phyloP scores from a whole-genome alignment of 2,329 filamentous ascomycete species.

The Penicillium hesseltinei region DNA sequence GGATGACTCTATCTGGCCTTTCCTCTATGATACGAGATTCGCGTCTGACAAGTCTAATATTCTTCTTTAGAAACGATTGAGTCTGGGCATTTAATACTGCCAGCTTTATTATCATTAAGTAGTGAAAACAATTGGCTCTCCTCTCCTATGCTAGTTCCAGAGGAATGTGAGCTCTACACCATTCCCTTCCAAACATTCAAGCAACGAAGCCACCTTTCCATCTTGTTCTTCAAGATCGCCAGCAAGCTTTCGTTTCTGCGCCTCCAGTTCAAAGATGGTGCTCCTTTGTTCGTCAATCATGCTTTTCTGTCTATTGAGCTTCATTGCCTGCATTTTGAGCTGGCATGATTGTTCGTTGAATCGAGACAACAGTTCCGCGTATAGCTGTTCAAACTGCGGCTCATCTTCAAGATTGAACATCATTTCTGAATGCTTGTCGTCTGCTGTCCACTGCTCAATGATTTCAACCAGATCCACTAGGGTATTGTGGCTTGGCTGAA shows the following conservation, averaged over 20 bases:
- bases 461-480: neutral
- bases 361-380: neutral
- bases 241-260: neutral
- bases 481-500: neutral
- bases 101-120: neutral
- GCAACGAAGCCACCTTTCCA: neutral
- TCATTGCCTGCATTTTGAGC: neutral
- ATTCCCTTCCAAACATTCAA: neutral
- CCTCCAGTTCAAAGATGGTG: neutral
- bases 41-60: neutral
- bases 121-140: neutral
- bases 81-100: neutral
- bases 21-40: neutral
- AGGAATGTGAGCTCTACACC: neutral
- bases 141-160: neutral
- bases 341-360: neutral
- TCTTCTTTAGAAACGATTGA: neutral
- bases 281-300: neutral
- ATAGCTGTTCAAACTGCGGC: neutral
- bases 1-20: neutral
- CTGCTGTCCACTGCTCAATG: neutral
- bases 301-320: neutral
- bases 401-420: neutral
- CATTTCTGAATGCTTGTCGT: neutral
- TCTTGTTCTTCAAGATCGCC: neutral